These are phyloP conservation scores for Neurospora sp. DNA, from an alignment of 495 filamentous ascomycete genomes.

Conservation along the genomic window DNA sequence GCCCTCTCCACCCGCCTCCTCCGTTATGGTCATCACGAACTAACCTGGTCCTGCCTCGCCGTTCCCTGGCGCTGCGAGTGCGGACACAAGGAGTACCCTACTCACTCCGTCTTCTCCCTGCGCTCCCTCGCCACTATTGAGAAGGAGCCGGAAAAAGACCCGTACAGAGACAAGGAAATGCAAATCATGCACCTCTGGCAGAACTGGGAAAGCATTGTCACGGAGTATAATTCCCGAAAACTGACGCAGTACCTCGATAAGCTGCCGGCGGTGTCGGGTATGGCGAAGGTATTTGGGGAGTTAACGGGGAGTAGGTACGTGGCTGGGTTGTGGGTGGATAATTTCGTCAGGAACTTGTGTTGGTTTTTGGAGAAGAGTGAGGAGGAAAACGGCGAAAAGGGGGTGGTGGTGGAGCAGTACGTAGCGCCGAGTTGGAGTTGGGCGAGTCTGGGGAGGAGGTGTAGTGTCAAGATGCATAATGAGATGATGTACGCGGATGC, in stretches of 20 bases:
- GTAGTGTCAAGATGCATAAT: not conserved
- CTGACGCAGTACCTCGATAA: not conserved
- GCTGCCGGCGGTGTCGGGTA: not conserved
- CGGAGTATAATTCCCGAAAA: not conserved
- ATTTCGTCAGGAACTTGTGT: not conserved
- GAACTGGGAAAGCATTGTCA: not conserved
- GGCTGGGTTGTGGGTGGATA: not conserved
- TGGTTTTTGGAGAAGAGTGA: not conserved
- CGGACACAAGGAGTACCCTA: constrained; percentile 12
- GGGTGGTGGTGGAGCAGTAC: not conserved
- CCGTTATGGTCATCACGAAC: not conserved
- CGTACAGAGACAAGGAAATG: not conserved
- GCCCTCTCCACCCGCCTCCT: constrained; percentile 2
- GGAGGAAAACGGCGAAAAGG: not conserved
- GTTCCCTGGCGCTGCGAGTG: constrained; percentile 5
- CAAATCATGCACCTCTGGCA: not conserved
- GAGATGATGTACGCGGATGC: not conserved
- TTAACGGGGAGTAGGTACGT: not conserved
- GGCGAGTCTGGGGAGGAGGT: not conserved
- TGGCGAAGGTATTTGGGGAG: not conserved
- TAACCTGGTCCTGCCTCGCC: not conserved
- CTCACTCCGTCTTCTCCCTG: constrained; percentile 12
- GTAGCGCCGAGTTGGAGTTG: not conserved
- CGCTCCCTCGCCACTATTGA: not conserved
- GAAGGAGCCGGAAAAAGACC: no score